Evolutionary conservation across 768 basidiomycete species (phyloP).

Genomic region (Pisolithus tinctorius): DNA sequence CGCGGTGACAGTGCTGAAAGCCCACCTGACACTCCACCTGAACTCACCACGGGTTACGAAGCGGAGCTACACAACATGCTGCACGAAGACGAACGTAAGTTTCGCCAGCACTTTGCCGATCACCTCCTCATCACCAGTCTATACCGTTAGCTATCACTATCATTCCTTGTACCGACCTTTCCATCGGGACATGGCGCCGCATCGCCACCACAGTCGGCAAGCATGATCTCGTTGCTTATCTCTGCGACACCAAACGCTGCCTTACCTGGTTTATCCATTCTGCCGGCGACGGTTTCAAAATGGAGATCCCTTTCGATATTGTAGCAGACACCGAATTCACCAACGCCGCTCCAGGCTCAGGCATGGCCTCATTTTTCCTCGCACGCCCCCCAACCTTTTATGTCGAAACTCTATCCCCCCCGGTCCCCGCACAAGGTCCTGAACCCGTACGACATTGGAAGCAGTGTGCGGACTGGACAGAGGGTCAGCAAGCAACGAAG

Average conservation of each 20-base stretch:
- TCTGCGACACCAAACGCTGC: constrained; percentile 58
- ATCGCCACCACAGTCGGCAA: constrained; percentile 48
- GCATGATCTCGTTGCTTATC: constrained; percentile 70
- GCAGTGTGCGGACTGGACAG: constrained; percentile 69
- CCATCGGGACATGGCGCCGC: constrained; percentile 75
- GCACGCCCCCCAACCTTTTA: constrained; percentile 65
- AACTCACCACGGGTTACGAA: constrained; percentile 46
- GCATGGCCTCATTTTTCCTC: constrained; percentile 56
- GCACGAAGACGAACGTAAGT: constrained; percentile 73
- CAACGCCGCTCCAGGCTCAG: constrained; percentile 47
- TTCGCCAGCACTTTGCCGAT: constrained; percentile 3
- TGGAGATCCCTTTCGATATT: constrained; percentile 69
- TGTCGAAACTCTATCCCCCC: constrained; percentile 40
- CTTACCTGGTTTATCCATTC: constrained; percentile 78
- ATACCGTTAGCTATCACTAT: constrained; percentile 53
- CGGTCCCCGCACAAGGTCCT: constrained; percentile 23
- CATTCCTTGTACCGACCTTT: constrained; percentile 69
- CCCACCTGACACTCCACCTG: constrained; percentile 45
- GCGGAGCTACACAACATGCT: constrained; percentile 57
- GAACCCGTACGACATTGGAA: constrained; percentile 46
- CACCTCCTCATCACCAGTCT: neutral
- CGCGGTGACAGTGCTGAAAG: constrained; percentile 29
- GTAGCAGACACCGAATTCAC: constrained; percentile 55
- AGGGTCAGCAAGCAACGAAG: constrained; percentile 59
- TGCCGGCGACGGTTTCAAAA: constrained; percentile 71